phyloP scores from a whole-genome alignment of 2,329 filamentous ascomycete species.

The Cercospora zeina region DNA sequence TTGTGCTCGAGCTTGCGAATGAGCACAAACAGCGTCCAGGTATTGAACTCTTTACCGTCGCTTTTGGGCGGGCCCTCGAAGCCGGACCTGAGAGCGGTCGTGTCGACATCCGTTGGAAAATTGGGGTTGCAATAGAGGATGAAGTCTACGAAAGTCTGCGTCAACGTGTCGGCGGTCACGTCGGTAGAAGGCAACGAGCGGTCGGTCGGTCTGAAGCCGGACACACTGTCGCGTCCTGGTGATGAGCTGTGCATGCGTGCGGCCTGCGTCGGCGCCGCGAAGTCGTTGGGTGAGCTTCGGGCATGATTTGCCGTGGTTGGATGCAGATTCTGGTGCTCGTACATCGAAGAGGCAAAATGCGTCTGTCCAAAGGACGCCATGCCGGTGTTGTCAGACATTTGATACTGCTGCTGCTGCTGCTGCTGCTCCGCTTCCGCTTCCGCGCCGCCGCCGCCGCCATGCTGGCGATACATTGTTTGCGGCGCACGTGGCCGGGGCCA shows the following conservation, averaged over 20 bases:
- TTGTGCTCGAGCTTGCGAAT: slow-evolving; percentile 76
- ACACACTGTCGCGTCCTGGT: slow-evolving; percentile 14
- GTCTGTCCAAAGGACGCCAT: slow-evolving; percentile 29
- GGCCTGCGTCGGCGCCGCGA: slow-evolving; percentile 30
- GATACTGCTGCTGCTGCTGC: slow-evolving; percentile 26
- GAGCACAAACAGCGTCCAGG: slow-evolving; percentile 73
- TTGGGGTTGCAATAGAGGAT: slow-evolving; percentile 89
- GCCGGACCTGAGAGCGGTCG: slow-evolving; percentile 67
- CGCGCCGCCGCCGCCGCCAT: slow-evolving; percentile 18
- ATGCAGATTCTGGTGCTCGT: slow-evolving; percentile 30
- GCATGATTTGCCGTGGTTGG: slow-evolving; percentile 16
- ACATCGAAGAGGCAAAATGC: slow-evolving; percentile 32
- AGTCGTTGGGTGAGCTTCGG: slow-evolving; percentile 25
- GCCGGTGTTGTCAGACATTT: slow-evolving; percentile 27
- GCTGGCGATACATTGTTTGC: slow-evolving; percentile 32
- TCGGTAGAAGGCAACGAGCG: slow-evolving; percentile 64
- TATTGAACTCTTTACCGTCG: slow-evolving; percentile 81
- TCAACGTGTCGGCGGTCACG: slow-evolving; percentile 70
- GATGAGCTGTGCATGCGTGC: slow-evolving; percentile 26
- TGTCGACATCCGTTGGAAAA: slow-evolving; percentile 69
- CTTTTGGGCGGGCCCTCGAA: slow-evolving; percentile 82
- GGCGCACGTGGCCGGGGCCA: not conserved
- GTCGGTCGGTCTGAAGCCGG: slow-evolving; percentile 47
- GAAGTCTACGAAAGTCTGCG: slow-evolving; percentile 80
- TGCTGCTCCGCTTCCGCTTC: slow-evolving; percentile 25